Evolutionary conservation across 495 filamentous ascomycete species (phyloP), one percentile per base, ranked within the genome.

Genomic region (Platismatia glauca): DNA sequence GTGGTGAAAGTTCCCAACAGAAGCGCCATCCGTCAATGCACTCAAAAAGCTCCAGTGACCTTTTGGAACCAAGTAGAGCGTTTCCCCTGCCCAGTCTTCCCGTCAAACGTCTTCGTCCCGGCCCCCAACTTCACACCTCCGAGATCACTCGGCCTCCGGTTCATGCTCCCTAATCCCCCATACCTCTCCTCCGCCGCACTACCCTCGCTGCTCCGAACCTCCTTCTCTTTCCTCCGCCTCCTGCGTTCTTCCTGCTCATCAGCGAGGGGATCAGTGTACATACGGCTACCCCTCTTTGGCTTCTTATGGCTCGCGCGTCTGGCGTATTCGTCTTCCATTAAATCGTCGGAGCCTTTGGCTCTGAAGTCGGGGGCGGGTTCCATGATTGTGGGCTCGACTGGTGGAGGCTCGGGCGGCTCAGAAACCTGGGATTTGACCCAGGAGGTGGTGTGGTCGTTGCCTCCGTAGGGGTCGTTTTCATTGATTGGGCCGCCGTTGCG

Each of bases 341-440:
- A 39, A 11, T 63, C 61, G 11, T 64, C 65, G 31, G 65, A 53
- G 13, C 52, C 56, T 37, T 44, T 57, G 7, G 61, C 58, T 12
- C 67, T 74, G 3, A 71, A 68, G n/a, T 72, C 72, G 3, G 76
- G 77, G 9, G 79, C 77, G 50, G 74, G 71, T 55, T 86, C 83
- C 33, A 85, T 63, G 16, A 86, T 77, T 9, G 81, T 84, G 6
- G 74, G 75, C 31, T 82, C 76, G 24, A 83, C 68, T 24, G 77
- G 81, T 9, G 82, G 83, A n/a, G 82, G 82, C 60, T 81, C 81
- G 4, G 83, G 81, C 4, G 82, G 83, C 18, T 83, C 79, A 15
- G 73, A 73, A 41, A 77, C 74, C 69, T 84, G 77, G 1, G 77
- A 79, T 63, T 85, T 73, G 6, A 86, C 79, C 83, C 83, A 86